Percentiles rank a stretch among this genome's conserved stretches.
These are phyloP conservation scores for Magnolia sinica DNA, from an alignment of 164 flowering plant species.

Conservation along the genomic window DNA sequence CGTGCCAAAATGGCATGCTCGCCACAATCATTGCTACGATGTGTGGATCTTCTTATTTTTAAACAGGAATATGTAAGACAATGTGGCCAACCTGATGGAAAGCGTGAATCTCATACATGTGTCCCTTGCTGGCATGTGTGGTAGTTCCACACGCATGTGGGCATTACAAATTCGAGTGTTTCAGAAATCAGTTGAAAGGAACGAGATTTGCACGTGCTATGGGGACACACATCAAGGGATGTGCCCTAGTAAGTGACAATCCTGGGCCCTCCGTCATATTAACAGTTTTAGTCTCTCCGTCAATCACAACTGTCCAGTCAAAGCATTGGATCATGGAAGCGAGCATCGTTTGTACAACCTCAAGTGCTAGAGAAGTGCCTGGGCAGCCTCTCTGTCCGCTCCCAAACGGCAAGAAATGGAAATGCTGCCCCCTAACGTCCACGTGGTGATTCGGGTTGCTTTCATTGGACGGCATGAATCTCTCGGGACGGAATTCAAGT, in stretches of 20 bases:
- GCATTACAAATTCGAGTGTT: not conserved
- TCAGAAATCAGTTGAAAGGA: not conserved
- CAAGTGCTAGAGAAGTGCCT: conserved; percentile 8
- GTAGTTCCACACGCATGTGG: not conserved
- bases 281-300: not conserved
- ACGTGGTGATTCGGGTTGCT: not conserved
- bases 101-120: not conserved
- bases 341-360: not conserved
- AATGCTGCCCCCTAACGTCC: conserved; percentile 32
- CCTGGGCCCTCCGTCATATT: conserved; percentile 2
- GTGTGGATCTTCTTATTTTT: too few species aligned
- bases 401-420: conserved; percentile 35
- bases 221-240: conserved; percentile 2
- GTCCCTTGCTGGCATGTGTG: not conserved
- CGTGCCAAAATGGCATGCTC: too few species aligned
- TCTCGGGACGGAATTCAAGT: conserved; percentile 8
- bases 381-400: conserved; percentile 31
- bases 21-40: too few species aligned
- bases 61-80: too few species aligned
- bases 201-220: not conserved
- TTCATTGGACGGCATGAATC: conserved; percentile 5
- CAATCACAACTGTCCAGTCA: conserved; percentile 1
- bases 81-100: not conserved
- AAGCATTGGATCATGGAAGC: conserved; percentile 14
- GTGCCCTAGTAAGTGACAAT: not conserved